Percentiles rank a stretch among this genome's conserved stretches.
Evolutionary conservation across 2,329 filamentous ascomycete species (phyloP).

Genomic region (Calycina marina): DNA sequence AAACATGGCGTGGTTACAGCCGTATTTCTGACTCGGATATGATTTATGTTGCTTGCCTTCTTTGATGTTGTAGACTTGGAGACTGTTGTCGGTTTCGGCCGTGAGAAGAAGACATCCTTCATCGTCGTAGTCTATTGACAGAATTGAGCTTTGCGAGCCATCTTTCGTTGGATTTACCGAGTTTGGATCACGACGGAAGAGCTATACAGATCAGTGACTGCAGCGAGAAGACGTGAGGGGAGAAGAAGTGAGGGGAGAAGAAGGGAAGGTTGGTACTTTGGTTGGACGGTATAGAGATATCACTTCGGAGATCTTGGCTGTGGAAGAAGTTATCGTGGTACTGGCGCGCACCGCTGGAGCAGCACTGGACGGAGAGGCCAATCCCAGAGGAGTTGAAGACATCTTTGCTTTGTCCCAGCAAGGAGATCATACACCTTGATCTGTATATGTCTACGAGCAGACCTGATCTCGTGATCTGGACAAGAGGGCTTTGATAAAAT

Average conservation of each 20-base stretch:
- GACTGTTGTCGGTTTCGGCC: slow-evolving; percentile 82
- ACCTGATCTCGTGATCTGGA: too few species aligned
- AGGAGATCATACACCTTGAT: too few species aligned
- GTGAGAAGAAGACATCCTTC: slow-evolving; percentile 85
- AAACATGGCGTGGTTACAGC: slow-evolving; percentile 84
- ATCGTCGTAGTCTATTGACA: slow-evolving; percentile 94
- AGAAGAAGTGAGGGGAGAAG: too few species aligned
- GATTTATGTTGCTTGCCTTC: slow-evolving; percentile 83
- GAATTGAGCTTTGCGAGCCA: slow-evolving; percentile 42
- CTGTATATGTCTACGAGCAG: too few species aligned
- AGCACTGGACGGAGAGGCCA: slow-evolving; percentile 19
- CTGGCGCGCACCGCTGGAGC: slow-evolving; percentile 8
- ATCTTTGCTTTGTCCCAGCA: too few species aligned
- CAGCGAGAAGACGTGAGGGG: slow-evolving; percentile 2
- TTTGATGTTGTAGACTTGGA: slow-evolving; percentile 88
- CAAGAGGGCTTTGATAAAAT: too few species aligned
- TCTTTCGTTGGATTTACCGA: slow-evolving; percentile 23
- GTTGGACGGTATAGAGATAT: slow-evolving; percentile 66
- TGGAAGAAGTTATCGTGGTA: slow-evolving; percentile 10
- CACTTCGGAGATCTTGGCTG: slow-evolving; percentile 60
- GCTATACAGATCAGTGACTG: slow-evolving; percentile 24
- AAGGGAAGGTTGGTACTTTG: slow-evolving; percentile 59
- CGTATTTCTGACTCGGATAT: slow-evolving; percentile 91
- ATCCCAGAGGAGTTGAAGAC: slow-evolving; percentile 21
- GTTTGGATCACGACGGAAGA: slow-evolving; percentile 43